phyloP scores from a whole-genome alignment of 148 eudicot species.

The Nepenthes mirabilis region DNA sequence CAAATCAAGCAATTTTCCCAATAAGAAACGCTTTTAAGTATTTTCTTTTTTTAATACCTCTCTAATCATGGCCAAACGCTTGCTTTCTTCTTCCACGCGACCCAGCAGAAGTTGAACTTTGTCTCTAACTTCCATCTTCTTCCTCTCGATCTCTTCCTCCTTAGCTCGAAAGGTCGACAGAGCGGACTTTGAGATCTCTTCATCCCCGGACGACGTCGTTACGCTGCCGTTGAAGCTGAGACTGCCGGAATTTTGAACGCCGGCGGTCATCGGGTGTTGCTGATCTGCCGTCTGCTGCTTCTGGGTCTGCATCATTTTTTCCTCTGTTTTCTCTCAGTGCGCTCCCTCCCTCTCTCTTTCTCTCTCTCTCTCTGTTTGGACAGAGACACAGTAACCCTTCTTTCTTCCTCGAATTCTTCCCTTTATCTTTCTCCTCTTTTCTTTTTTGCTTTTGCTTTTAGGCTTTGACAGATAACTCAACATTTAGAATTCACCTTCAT shows the following conservation, averaged over 20 bases:
- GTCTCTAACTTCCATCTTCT: slow-evolving; percentile 73
- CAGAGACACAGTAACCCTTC: too few relatives aligned
- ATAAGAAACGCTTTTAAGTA: not conserved
- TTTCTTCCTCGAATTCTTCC: too few relatives aligned
- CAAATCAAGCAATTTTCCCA: not conserved
- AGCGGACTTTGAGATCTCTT: slow-evolving; percentile 40
- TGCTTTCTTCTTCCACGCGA: slow-evolving; percentile 79
- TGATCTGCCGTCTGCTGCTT: slow-evolving; percentile 20
- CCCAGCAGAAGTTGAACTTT: slow-evolving; percentile 74
- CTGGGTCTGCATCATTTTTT: slow-evolving; percentile 22
- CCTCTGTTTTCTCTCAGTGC: slow-evolving; percentile 8
- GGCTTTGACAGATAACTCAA: too few relatives aligned
- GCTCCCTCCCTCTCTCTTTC: slow-evolving; percentile 6
- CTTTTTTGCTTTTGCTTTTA: too few relatives aligned
- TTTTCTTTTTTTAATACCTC: slow-evolving; percentile 27
- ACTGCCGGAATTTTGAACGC: slow-evolving; percentile 38
- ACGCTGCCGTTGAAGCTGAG: slow-evolving; percentile 43
- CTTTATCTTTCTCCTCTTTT: not conserved
- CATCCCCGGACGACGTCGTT: slow-evolving; percentile 24
- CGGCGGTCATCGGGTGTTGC: slow-evolving; percentile 11
- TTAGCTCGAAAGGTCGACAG: slow-evolving; percentile 54
- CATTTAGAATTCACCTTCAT: too few relatives aligned
- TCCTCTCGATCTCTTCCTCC: slow-evolving; percentile 92
- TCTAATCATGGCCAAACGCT: slow-evolving; percentile 64
- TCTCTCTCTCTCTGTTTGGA: slow-evolving; percentile 3